phyloP scores from a whole-genome alignment of 208 protist species.

The Balamuthia mandrillaris region DNA sequence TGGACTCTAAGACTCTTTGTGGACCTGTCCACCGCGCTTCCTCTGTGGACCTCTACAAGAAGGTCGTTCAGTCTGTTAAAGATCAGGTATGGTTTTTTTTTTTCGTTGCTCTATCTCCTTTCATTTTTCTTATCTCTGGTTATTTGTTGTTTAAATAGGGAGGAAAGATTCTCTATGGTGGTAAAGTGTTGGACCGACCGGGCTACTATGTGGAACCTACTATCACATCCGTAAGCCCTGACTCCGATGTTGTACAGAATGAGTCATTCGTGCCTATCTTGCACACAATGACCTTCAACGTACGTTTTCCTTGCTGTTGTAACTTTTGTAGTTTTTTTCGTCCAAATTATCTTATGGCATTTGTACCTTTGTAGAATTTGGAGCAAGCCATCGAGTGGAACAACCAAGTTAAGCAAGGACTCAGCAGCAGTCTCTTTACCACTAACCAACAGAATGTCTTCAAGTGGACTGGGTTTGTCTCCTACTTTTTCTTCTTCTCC shows the following conservation, averaged over 20 bases:
- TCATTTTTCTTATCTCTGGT: neutral
- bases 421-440: constrained; percentile 70
- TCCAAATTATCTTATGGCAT: neutral
- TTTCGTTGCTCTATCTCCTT: neutral
- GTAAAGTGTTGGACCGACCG: constrained; percentile 56
- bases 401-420: constrained; percentile 74
- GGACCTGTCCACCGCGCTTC: constrained; percentile 71
- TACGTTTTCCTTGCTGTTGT: neutral
- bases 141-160: constrained; percentile 44
- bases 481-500: neutral
- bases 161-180: constrained; percentile 61
- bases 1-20: constrained; percentile 48
- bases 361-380: constrained; percentile 32
- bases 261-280: constrained; percentile 78
- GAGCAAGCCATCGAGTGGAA: constrained; percentile 73
- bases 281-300: constrained; percentile 70
- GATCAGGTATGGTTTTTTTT: constrained; percentile 41
- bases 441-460: constrained; percentile 59
- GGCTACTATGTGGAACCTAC: constrained; percentile 76
- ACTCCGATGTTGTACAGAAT: constrained; percentile 59
- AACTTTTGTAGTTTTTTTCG: neutral
- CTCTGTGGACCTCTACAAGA: constrained; percentile 68
- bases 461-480: constrained; percentile 65
- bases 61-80: constrained; percentile 53
- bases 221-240: constrained; percentile 56